Conservation (phyloP, 2,329 filamentous ascomycete genomes). For the Pestalotiopsis fici region DNA sequence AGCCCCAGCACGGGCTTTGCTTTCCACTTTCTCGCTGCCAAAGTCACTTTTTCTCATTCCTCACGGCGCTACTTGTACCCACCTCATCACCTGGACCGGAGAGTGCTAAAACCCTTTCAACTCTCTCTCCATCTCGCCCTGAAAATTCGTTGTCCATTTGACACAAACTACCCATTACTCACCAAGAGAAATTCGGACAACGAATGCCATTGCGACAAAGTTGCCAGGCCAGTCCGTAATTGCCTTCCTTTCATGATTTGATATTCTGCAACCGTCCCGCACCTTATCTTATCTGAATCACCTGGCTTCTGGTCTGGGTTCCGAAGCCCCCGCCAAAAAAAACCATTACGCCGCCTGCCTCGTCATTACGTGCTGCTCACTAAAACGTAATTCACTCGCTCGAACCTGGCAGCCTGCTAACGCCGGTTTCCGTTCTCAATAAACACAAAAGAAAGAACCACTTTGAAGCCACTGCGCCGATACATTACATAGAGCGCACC, state of each 20-base stretch:
- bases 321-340: not conserved
- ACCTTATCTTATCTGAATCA: conserved; percentile 4
- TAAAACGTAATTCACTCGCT: conserved; percentile 1
- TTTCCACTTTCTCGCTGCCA: not conserved
- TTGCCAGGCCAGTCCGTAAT: not conserved
- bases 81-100: not conserved
- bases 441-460: not conserved
- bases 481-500: not conserved
- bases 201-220: not conserved
- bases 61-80: not conserved
- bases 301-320: not conserved
- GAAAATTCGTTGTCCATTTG: not conserved
- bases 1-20: not conserved
- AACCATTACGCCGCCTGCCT: not conserved
- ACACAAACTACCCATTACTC: not conserved
- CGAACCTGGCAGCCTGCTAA: not conserved
- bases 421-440: not conserved
- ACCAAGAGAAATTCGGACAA: not conserved
- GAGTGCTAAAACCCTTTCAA: not conserved
- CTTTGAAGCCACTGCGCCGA: not conserved
- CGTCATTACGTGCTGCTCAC: not conserved
- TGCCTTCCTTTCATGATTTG: not conserved
- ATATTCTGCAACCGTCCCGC: not conserved
- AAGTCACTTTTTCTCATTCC: not conserved
- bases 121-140: not conserved